These are phyloP conservation scores for Didymella lethalis DNA, from an alignment of 2,329 filamentous ascomycete genomes.

Conservation along the genomic window DNA sequence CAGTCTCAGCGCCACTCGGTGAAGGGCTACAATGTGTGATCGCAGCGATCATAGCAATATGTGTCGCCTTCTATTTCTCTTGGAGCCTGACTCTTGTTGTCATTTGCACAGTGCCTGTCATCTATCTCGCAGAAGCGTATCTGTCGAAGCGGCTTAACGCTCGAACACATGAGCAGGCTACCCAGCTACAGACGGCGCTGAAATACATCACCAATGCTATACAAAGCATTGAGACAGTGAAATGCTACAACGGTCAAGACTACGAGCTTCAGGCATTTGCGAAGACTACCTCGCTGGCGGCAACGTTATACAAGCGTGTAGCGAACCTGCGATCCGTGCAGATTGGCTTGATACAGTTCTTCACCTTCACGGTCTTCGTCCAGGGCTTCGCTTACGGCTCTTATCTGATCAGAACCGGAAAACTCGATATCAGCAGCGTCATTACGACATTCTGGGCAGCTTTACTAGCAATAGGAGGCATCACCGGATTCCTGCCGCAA, in stretches of 20 bases:
- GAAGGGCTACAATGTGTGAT: slow-evolving; percentile 70
- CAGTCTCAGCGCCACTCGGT: slow-evolving; percentile 81
- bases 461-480: slow-evolving; percentile 75
- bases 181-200: slow-evolving; percentile 72
- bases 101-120: slow-evolving; percentile 74
- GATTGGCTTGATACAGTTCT: slow-evolving; percentile 75
- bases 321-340: slow-evolving; percentile 75
- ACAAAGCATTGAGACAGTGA: slow-evolving; percentile 81
- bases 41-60: slow-evolving; percentile 71
- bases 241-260: slow-evolving; percentile 79
- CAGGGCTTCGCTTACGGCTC: slow-evolving; percentile 91
- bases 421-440: slow-evolving; percentile 69
- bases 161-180: slow-evolving; percentile 73
- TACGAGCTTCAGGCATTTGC: slow-evolving; percentile 74
- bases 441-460: slow-evolving; percentile 87
- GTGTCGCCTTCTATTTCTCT: slow-evolving; percentile 77
- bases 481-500: slow-evolving; percentile 78
- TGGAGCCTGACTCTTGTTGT: slow-evolving; percentile 87
- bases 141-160: slow-evolving; percentile 69
- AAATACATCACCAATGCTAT: slow-evolving; percentile 76
- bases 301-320: slow-evolving; percentile 70
- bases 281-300: slow-evolving; percentile 64
- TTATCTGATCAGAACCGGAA: slow-evolving; percentile 68
- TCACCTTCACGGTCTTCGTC: slow-evolving; percentile 81
- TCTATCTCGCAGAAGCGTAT: slow-evolving; percentile 66